Evolutionary conservation across 495 filamentous ascomycete genomes (phyloP), one percentile per base, ranked within the genome.

Genomic region (Lepidopterella palustris): DNA sequence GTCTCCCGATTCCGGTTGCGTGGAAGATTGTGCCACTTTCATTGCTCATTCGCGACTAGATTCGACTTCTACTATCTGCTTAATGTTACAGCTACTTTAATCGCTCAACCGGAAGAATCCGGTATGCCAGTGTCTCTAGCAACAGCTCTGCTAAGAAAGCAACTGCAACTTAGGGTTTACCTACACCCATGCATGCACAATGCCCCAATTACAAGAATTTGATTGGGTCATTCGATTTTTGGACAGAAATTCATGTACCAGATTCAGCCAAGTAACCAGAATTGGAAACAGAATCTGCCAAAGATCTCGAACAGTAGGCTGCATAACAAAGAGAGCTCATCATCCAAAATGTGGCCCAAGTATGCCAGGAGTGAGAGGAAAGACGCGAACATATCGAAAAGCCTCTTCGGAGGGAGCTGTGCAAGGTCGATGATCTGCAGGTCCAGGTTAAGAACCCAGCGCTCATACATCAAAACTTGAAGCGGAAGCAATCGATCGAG

Each of bases 361-460:
- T 78, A 18, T 84, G 82, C 61, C 72, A 73, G 18, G 80, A 84
- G 47, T 72, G 84, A 4, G 82, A 85, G 57, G 70, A 71, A 49
- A 75, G 82, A 18, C 84, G 82, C 55, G 69, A 73, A 8, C 72
- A 75, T 31, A 71, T 75, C 0, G 82, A 84, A 67, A 70, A 69
- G 15, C 82, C 82, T 8, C 66, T 84, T 3, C 72, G 73, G n/a
- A 68, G 67, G 13, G 76, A 77, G 32, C 73, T 76, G 60, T 64
- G 68, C 48, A 74, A 76, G 53, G 72, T 72, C 5, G 63, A 74
- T 23, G 63, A 63, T 10, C 52, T 78, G 0, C 65, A 70, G 51
- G 24, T 53, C 15, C 28, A 70, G 40, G 32, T 68, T 27, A 40
- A 55, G 21, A 29, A 65, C 10, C 53, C 68, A 15, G 53, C 2